These are phyloP conservation scores for Iris pallida DNA, from an alignment of 116 monocot species.

Conservation along the genomic window DNA sequence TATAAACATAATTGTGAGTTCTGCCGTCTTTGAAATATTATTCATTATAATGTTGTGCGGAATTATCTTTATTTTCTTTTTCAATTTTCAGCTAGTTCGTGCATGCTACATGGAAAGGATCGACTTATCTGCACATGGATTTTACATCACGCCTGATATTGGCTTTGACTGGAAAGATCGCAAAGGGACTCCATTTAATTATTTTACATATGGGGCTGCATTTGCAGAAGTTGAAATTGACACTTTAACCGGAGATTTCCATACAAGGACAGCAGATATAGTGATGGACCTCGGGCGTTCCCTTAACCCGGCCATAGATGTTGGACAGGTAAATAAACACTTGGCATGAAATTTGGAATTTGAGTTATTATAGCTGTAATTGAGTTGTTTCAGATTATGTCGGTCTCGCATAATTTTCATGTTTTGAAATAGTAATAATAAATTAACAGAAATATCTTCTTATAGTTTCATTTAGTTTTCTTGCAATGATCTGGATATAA, in stretches of 20 bases:
- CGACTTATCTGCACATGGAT: constrained; percentile 95
- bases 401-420: no score
- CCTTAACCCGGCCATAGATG: constrained; percentile 89
- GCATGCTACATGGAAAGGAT: constrained; percentile 77
- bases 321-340: constrained; percentile 68
- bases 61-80: constrained; percentile 1
- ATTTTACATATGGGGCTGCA: constrained; percentile 87
- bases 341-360: no score
- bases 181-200: constrained; percentile 68
- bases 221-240: constrained; percentile 98
- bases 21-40: not conserved
- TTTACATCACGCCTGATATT: constrained; percentile 84
- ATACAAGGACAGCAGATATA: constrained; percentile 66
- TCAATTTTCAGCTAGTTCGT: constrained; percentile 48
- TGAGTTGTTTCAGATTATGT: no score
- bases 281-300: constrained; percentile 94
- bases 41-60: not conserved
- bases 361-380: no score
- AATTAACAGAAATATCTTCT: no score
- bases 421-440: no score
- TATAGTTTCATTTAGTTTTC: no score
- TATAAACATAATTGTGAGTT: not conserved
- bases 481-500: no score
- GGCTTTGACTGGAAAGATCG: constrained; percentile 69
- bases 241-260: constrained; percentile 87